Evolutionary conservation across 1,139 yeast genomes (phyloP).

Genomic region (Trichomonascaceae sp.): DNA sequence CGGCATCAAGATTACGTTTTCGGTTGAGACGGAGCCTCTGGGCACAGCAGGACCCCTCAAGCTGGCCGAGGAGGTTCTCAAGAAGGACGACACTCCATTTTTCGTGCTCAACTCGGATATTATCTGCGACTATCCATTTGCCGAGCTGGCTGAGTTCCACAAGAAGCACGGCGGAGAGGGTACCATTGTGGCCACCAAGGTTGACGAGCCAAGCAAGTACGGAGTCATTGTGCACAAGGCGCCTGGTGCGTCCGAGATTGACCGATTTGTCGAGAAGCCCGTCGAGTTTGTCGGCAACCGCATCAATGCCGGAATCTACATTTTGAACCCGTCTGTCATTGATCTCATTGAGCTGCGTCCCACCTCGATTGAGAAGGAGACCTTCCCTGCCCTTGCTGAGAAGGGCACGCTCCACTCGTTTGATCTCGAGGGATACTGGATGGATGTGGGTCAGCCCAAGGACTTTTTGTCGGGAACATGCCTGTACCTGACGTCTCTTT

Average conservation of each 20-base stretch:
- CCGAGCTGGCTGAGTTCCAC: constrained; percentile 88
- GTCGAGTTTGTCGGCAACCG: constrained; percentile 92
- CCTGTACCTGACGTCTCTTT: constrained; percentile 74
- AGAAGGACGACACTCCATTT: constrained; percentile 92
- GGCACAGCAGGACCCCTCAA: constrained; percentile 99
- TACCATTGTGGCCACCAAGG: constrained; percentile 98
- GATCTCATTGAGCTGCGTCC: constrained; percentile 96
- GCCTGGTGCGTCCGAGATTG: constrained; percentile 59
- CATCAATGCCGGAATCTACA: constrained; percentile 94
- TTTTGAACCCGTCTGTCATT: constrained; percentile 91
- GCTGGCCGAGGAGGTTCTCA: constrained; percentile 87
- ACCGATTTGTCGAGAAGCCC: constrained; percentile 98
- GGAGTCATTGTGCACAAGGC: constrained; percentile 98
- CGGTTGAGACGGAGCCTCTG: constrained; percentile 97
- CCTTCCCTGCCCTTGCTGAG: constrained; percentile 93
- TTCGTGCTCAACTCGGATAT: constrained; percentile 97
- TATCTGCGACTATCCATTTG: constrained; percentile 96
- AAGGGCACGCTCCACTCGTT: constrained; percentile 82
- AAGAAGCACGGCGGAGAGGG: constrained; percentile 93
- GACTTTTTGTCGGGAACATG: constrained; percentile 96
- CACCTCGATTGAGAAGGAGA: constrained; percentile 98
- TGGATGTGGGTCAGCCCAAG: constrained; percentile 99
- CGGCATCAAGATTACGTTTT: constrained; percentile 91
- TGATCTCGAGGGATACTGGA: constrained; percentile 99
- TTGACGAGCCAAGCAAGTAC: constrained; percentile 97